These are phyloP conservation scores for Peronospora tabacina DNA, from an alignment of 352 stramenopile species.

Conservation along the genomic window DNA sequence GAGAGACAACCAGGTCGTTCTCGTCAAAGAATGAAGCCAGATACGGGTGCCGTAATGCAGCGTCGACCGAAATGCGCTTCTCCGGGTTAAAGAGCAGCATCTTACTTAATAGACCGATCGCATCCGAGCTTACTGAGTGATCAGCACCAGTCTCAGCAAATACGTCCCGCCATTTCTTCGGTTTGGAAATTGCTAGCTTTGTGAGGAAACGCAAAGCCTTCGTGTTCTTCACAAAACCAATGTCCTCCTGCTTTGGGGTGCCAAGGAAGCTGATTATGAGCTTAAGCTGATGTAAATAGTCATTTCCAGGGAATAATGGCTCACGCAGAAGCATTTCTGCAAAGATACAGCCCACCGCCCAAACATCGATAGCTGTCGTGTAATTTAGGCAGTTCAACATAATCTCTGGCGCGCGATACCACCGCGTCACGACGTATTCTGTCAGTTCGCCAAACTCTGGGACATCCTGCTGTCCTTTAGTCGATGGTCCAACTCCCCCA, in stretches of 20 bases:
- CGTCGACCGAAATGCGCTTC: constrained; percentile 60
- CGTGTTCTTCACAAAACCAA: constrained; percentile 82
- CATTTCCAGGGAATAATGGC: constrained; percentile 90
- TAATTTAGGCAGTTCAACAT: constrained; percentile 95
- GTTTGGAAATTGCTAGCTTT: constrained; percentile 64
- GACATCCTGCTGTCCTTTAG: not conserved
- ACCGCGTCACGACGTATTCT: constrained; percentile 64
- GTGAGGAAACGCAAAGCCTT: constrained; percentile 88
- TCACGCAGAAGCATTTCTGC: constrained; percentile 95
- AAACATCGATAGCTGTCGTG: constrained; percentile 90
- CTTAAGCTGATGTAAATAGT: constrained; percentile 82
- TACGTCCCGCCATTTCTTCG: constrained; percentile 57
- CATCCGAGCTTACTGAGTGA: constrained; percentile 31
- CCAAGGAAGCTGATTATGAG: constrained; percentile 69
- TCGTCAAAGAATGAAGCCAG: constrained; percentile 85
- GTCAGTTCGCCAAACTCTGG: constrained; percentile 38
- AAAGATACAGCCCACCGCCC: constrained; percentile 97
- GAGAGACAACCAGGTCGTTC: constrained; percentile 35
- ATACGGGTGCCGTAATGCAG: constrained; percentile 56
- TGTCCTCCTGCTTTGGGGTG: constrained; percentile 69
- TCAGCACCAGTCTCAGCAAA: constrained; percentile 33
- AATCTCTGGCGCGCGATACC: constrained; percentile 86
- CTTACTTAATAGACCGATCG: constrained; percentile 48
- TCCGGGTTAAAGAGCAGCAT: constrained; percentile 71
- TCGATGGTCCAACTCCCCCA: constrained; percentile 34